These are phyloP conservation scores for Candida sanyaensis DNA, from an alignment of 1,139 yeast genomes.

Conservation along the genomic window DNA sequence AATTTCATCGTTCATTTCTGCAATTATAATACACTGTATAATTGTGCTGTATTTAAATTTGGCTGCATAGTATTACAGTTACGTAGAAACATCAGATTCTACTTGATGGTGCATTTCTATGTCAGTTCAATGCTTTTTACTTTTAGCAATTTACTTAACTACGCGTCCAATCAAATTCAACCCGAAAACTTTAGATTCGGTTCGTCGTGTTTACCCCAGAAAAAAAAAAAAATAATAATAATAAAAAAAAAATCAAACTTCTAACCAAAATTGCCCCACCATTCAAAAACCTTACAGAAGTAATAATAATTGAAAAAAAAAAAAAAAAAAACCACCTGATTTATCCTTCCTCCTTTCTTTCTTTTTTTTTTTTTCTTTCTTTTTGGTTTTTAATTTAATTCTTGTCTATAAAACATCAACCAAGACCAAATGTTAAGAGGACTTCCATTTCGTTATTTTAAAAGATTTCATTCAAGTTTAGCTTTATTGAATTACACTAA, in stretches of 20 bases:
- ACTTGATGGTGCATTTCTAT: too few relatives aligned
- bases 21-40: too few relatives aligned
- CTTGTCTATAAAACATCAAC: background rate
- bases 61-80: background rate
- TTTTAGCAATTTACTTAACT: background rate
- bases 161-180: background rate
- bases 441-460: background rate
- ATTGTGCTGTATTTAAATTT: background rate
- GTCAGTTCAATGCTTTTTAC: too few relatives aligned
- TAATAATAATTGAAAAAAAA: background rate
- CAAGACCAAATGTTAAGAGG: conserved; percentile 32
- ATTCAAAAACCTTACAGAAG: conserved; percentile 24
- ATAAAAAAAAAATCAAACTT: conserved; percentile 26
- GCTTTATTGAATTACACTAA: conserved; percentile 8
- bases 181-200: background rate
- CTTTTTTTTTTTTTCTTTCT: background rate
- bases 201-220: background rate
- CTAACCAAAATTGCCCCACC: conserved; percentile 54
- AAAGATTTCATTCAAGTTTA: conserved; percentile 8
- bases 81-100: too few relatives aligned
- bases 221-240: too few relatives aligned
- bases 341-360: too few relatives aligned
- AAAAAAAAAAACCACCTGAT: conserved; percentile 3
- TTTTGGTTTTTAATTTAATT: too few relatives aligned
- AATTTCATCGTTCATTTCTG: too few relatives aligned